Evolutionary conservation across 1,139 yeast species (phyloP), one percentile per base, ranked within the genome.

Genomic region (Lodderomyces jiufengensis): DNA sequence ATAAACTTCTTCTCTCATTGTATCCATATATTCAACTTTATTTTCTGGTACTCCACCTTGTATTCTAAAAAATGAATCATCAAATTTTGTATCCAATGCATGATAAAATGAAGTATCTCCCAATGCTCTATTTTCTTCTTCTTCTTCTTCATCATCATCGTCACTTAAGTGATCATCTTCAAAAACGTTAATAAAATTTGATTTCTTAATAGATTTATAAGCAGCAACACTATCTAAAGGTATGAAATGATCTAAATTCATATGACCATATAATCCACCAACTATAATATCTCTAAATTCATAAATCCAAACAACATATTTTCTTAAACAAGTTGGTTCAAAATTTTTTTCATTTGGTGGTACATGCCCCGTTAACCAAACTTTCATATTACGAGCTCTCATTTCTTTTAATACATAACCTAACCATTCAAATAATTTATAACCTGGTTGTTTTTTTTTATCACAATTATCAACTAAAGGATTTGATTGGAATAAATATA

Each of bases 311-410:
- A 79, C 72, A 25, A 84, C 73, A 54, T 79, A 81, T 54, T 85
- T 84, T 37, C 87, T 67, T 48, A 75, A 78, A 52, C 95, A 86
- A 31, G 80, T 68, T 21, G 70, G 63, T 50, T 85, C 95, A 47
- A 73, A 80, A 55, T 85, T 84, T 57, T 84, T 84, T 31, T 80
- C 79, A 36, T 80, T 78, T 3, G 95, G 95, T 3, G 95, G 95
- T 10, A 86, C 95, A 61, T 86, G 95, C 2, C 95, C 95, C 32
- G 80, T 66, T 22, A 86, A 59, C 95, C 95, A 86, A 8, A 83
- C 94, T 57, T 85, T 85, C 80, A 86, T 80, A 15, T 76, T 73
- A 45, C 94, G 66, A n/a, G 70, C 63, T 49, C 95, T 70, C 61
- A 85, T 61, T 53, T 85, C 95, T 50, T 80, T 75, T 43, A 86